Evolutionary conservation across 2,329 filamentous ascomycete species (phyloP).

Genomic region (Diplodia intermedia): DNA sequence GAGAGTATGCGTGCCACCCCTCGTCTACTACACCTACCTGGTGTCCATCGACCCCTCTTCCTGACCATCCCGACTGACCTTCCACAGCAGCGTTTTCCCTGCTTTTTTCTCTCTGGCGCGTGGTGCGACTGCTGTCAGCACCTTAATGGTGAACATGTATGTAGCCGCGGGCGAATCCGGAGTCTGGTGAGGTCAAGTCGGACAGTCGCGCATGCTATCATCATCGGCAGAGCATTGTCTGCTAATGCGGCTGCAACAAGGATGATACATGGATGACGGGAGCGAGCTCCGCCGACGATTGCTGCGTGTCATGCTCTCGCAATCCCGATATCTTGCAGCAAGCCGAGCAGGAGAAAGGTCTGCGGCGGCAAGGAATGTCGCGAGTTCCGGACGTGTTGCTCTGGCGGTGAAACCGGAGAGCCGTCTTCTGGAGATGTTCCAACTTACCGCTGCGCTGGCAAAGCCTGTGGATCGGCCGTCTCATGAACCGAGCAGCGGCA

Average conservation of each 20-base stretch:
- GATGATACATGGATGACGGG: conserved; percentile 2
- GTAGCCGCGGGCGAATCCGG: conserved; percentile 12
- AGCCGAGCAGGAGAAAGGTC: background rate
- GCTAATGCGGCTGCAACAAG: background rate
- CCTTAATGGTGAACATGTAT: conserved; percentile 6
- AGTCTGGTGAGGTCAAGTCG: conserved; percentile 13
- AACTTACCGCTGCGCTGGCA: conserved; percentile 14
- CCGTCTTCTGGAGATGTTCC: conserved; percentile 2
- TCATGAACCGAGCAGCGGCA: conserved; percentile 24
- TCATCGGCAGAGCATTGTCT: conserved; percentile 24
- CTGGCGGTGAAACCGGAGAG: conserved; percentile 1
- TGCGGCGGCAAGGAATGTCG: background rate
- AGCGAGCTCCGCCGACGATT: background rate
- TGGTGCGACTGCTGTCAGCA: conserved; percentile 16
- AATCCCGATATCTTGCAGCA: conserved; percentile 10
- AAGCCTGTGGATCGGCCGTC: conserved; percentile 12
- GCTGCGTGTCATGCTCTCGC: conserved; percentile 5
- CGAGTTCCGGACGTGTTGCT: background rate
- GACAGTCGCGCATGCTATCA: conserved; percentile 12
- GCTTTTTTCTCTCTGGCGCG: conserved; percentile 14
- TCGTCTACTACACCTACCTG: background rate
- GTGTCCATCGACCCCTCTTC: conserved; percentile 12
- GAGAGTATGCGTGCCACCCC: background rate
- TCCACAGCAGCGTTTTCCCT: background rate
- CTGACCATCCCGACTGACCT: conserved; percentile 1